These are phyloP conservation scores for Centrapalus pauciflorus DNA, from an alignment of 129 eudicot genomes.

Conservation along the genomic window DNA sequence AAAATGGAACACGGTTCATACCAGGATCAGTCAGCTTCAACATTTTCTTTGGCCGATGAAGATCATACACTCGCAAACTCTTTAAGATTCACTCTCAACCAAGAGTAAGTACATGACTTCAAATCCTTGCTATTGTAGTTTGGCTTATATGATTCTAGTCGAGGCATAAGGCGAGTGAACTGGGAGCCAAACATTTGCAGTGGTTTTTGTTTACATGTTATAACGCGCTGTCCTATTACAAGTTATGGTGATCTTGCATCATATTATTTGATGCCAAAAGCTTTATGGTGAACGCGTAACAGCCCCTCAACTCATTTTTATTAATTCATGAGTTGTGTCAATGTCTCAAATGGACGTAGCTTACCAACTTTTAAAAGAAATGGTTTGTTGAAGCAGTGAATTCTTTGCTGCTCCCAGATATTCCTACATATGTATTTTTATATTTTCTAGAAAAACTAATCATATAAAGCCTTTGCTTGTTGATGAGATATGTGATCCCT, in stretches of 20 bases:
- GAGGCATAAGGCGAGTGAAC: neutral
- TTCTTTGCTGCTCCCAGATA: no score
- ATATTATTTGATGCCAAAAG: neutral
- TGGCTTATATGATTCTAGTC: neutral
- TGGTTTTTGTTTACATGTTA: neutral
- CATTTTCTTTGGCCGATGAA: conserved; percentile 57
- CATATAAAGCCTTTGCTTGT: no score
- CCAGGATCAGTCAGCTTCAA: conserved; percentile 61
- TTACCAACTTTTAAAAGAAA: neutral
- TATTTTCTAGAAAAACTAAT: no score
- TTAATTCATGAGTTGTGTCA: neutral
- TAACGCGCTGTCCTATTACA: neutral
- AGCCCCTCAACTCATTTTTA: neutral
- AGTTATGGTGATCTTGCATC: neutral
- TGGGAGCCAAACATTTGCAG: neutral
- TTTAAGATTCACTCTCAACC: conserved; percentile 56
- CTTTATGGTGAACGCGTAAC: no score
- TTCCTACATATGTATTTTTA: no score
- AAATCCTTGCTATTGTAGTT: neutral
- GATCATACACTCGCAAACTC: conserved; percentile 81
- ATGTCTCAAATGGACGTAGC: neutral
- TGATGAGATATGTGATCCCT: neutral
- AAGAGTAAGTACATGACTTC: conserved; percentile 51
- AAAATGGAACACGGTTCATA: conserved; percentile 70
- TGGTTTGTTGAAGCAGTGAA: no score